A percentile compares a stretch with the other conserved stretches of the same genome.
These are phyloP conservation scores for Coleophoma cylindrospora DNA, from an alignment of 2,329 filamentous ascomycete species.

Conservation along the genomic window DNA sequence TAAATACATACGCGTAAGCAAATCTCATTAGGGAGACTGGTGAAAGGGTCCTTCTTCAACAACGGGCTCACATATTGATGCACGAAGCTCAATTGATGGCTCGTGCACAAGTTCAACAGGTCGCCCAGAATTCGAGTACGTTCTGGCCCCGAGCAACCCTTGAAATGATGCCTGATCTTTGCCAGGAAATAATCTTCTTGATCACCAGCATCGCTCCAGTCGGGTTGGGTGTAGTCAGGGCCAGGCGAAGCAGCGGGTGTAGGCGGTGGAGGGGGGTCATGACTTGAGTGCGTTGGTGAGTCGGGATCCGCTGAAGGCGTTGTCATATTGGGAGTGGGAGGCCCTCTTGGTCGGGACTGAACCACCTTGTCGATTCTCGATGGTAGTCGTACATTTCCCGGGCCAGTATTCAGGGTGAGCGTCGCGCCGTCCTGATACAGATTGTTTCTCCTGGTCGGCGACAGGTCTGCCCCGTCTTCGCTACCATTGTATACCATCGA, in stretches of 20 bases:
- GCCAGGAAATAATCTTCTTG: conserved; percentile 80
- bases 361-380: conserved; percentile 49
- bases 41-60: conserved; percentile 94
- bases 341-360: conserved; percentile 48
- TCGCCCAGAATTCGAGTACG: conserved; percentile 80
- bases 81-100: conserved; percentile 91
- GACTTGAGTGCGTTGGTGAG: conserved; percentile 27
- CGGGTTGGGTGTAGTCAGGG: conserved; percentile 54
- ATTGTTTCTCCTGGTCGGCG: conserved; percentile 15
- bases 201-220: conserved; percentile 74
- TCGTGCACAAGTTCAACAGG: conserved; percentile 89
- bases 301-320: conserved; percentile 61
- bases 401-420: conserved; percentile 44
- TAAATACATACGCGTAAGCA: conserved; percentile 69
- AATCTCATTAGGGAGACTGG: conserved; percentile 84
- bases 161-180: conserved; percentile 76
- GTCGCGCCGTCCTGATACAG: conserved; percentile 13
- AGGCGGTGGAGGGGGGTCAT: conserved; percentile 54
- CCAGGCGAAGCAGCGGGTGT: conserved; percentile 63
- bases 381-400: conserved; percentile 24
- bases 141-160: conserved; percentile 68
- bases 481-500: conserved; percentile 41
- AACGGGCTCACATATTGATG: conserved; percentile 92
- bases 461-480: conserved; percentile 38
- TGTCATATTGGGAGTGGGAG: conserved; percentile 62